phyloP scores from a whole-genome alignment of 164 flowering plant genomes.

The Tetracentron sinense region DNA sequence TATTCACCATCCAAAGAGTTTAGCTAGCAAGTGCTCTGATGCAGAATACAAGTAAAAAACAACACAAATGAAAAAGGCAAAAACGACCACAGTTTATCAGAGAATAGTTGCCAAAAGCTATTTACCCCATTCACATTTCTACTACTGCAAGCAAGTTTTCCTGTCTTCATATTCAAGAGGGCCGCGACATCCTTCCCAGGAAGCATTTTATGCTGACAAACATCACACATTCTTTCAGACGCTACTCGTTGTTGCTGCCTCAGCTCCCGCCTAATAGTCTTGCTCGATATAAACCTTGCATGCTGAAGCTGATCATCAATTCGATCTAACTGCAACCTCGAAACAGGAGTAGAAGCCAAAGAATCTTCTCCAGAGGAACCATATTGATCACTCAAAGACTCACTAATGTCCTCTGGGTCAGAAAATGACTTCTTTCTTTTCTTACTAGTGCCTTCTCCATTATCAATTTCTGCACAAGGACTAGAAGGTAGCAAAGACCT shows the following conservation, averaged over 20 bases:
- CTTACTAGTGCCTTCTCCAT: slow-evolving; percentile 18
- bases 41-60: not conserved
- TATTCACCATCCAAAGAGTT: no score
- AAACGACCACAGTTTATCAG: no score
- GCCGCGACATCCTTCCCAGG: slow-evolving; percentile 91
- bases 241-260: slow-evolving; percentile 65
- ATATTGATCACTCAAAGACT: slow-evolving; percentile 31
- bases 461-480: slow-evolving; percentile 25
- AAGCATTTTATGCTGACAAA: slow-evolving; percentile 82
- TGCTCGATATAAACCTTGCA: slow-evolving; percentile 38
- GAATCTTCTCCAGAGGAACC: slow-evolving; percentile 53
- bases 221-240: slow-evolving; percentile 69
- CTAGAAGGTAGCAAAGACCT: slow-evolving; percentile 31
- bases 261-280: slow-evolving; percentile 52
- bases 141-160: slow-evolving; percentile 82
- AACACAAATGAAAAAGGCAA: not conserved
- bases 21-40: no score
- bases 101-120: not conserved
- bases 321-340: slow-evolving; percentile 22
- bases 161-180: slow-evolving; percentile 68
- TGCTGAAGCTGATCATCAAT: slow-evolving; percentile 39
- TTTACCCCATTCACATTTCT: slow-evolving; percentile 83
- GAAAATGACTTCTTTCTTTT: slow-evolving; percentile 56
- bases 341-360: slow-evolving; percentile 24
- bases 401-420: slow-evolving; percentile 65